Percentiles rank a stretch among this genome's conserved stretches.
phyloP scores from a whole-genome alignment of 108 stramenopile species.

The Conticribra weissflogii region DNA sequence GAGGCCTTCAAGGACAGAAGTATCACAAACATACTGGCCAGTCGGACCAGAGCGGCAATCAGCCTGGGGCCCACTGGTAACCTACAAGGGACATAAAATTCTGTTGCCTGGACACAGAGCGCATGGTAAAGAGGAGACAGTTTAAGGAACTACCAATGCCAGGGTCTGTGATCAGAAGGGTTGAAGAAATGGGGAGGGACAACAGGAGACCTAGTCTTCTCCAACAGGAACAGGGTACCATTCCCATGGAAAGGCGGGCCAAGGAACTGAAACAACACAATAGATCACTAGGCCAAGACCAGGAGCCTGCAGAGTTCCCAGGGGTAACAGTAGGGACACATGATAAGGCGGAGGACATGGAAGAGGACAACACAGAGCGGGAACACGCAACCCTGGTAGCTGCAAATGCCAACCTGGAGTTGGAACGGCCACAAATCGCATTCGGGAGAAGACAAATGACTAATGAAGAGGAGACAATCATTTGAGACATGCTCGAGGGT shows the following conservation, averaged over 20 bases:
- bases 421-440: too few species aligned
- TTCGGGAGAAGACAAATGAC: too few species aligned
- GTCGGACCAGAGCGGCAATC: background rate
- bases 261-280: background rate
- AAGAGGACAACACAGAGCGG: conserved; percentile 18
- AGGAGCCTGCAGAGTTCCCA: conserved; percentile 8
- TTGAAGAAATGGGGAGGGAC: conserved; percentile 27
- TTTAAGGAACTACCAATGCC: conserved; percentile 6
- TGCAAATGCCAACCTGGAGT: too few species aligned
- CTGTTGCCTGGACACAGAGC: conserved; percentile 23
- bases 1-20: conserved; percentile 1
- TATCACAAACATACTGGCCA: background rate
- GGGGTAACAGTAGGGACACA: background rate
- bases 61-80: conserved; percentile 44
- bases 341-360: conserved; percentile 23
- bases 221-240: conserved; percentile 14
- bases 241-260: conserved; percentile 4
- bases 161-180: conserved; percentile 9
- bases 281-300: background rate
- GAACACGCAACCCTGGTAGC: conserved; percentile 6
- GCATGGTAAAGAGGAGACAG: conserved; percentile 9
- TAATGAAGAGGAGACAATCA: too few species aligned
- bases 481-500: too few species aligned
- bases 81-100: conserved; percentile 53
- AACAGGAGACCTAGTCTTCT: conserved; percentile 5